phyloP scores from a whole-genome alignment of 106 monocot species.

The Apostasia ramifera region DNA sequence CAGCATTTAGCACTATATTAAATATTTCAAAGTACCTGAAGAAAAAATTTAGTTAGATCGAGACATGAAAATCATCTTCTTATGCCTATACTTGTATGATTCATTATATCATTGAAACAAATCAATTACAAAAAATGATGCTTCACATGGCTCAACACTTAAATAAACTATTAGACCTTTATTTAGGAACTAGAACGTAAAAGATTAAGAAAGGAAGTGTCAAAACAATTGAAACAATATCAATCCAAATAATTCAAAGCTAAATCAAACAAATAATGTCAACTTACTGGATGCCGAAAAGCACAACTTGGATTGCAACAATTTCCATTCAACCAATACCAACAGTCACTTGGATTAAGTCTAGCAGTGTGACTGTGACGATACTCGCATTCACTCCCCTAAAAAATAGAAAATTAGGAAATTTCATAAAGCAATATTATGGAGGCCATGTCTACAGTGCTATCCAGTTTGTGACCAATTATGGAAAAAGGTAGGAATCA shows the following conservation, averaged over 20 bases:
- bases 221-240: not conserved
- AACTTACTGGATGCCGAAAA: slow-evolving; percentile 50
- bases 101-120: no score
- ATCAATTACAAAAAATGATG: no score
- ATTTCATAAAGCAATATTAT: not conserved
- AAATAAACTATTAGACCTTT: no score
- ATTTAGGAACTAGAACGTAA: not conserved
- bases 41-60: no score
- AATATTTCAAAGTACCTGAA: no score
- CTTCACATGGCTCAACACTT: no score
- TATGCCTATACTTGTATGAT: no score
- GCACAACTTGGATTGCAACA: slow-evolving; percentile 38
- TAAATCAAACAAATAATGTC: not conserved
- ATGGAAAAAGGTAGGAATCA: no score
- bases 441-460: no score
- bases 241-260: not conserved
- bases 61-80: no score
- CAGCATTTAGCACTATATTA: no score
- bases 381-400: slow-evolving; percentile 53
- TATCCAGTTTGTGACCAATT: no score
- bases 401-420: not conserved
- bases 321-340: slow-evolving; percentile 43
- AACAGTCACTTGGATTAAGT: slow-evolving; percentile 46
- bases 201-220: not conserved
- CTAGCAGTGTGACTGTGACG: slow-evolving; percentile 41